Evolutionary conservation across 208 protist species (phyloP), one percentile per base, ranked within the genome.

Genomic region (Vickermania ingenoplastis): DNA sequence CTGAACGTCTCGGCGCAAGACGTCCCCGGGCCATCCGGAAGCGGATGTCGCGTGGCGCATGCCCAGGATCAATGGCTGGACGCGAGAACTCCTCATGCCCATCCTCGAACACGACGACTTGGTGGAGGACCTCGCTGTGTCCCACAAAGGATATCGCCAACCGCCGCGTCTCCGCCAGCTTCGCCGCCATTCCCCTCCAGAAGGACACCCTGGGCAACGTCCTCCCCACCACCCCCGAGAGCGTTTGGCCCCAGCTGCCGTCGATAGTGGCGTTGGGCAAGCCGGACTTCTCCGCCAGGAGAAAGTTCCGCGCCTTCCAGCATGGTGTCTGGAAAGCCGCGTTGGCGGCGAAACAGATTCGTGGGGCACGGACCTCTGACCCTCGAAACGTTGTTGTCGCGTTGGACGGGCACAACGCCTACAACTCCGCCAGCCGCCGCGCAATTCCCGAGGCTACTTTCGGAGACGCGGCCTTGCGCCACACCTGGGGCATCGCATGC

Each of bases 141-240:
- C 23, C 69, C 0, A 14, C 70, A 0, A 29, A 51, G 5, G 67
- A 78, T 59, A 70, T 78, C 31, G 41, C 70, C 2, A 51, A 31
- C 22, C 59, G 53, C 0, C 61, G 53, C 23, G 67, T 78, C 24
- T 45, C 5, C 21, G 4, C 57, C 13, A 31, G 50, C 0, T 62
- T 78, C 22, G 67, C 62, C 21, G 24, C 7, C 24, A 50, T 65
- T 22, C 4, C 73, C 1, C 61, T n/a, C n/a, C n/a, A n/a, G n/a
- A n/a, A n/a, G n/a, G n/a, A n/a, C 58, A 17, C 61, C 72, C 5
- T 61, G 61, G 22, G 41, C 50, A 0, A 14, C 73, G 4, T 53
- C 67, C 66, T 62, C 0, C 72, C 72, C 0, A 78, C 73, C 65
- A 72, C 67, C 51, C 67, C 72, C 5, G 66, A 78, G 66, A 61